Evolutionary conservation across 108 stramenopile genomes (phyloP), one percentile per base, ranked within the genome.

Genomic region (Skeletonema grethae): DNA sequence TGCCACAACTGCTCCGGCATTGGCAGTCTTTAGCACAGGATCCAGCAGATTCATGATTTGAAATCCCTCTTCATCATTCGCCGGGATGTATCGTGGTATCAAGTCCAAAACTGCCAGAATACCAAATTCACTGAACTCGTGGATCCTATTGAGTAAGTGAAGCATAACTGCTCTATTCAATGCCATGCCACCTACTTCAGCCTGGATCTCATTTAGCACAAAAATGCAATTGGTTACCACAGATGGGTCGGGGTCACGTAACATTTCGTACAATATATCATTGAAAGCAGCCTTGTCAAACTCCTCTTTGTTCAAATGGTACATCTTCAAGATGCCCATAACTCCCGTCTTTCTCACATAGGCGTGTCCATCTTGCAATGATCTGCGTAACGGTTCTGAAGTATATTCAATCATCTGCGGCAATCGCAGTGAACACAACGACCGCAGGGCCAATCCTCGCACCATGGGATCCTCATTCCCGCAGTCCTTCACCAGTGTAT

Each of bases 11-110:
- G 97, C 96, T 5, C 93, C 97, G n/a, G 85, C 82, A 80, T 96
- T 96, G 53, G 91, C 86, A 3, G 96, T 97, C 32, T 96, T 74
- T 68, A 99, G 76, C 30, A 98, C 97, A 8, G 97, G 97, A 85
- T 99, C 99, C 28, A 99, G 83, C 20, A 99, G 80, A 77, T 99
- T 99, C 99, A 99, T 99, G 63, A 99, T 98, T 62, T 93, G 92
- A 79, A 92, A 99, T 6, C 87, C 92, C 73, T 97, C 96, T 11
- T 97, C 95, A 60, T 97, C 92, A 73, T 89, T 87, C 39, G 92
- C 93, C 7, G 97, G 97, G 50, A 87, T 90, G 82, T 98, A 98
- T 29, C 96, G 76, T 18, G 95, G 95, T 18, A 99, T 95, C 34
- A 99, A 77, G 39, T 97, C 95, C 75, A 99, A 86, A 3, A 99